Evolutionary conservation across 108 stramenopile genomes (phyloP).

Genomic region (Phaeodactylum tricornutum): DNA sequence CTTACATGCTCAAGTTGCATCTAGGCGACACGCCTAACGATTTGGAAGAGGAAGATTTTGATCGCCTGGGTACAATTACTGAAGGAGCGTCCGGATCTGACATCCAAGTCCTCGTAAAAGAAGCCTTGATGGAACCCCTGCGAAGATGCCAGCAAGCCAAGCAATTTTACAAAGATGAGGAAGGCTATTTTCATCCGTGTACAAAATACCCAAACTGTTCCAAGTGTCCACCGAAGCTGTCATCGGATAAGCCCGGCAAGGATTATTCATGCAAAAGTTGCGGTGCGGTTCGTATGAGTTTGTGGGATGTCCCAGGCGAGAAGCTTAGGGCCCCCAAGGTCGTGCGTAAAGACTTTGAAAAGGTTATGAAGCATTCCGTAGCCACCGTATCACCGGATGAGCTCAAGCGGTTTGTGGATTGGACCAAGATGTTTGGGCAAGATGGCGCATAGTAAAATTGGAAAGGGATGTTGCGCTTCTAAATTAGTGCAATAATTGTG

Average conservation of each 20-base stretch:
- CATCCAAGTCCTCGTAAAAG: constrained; percentile 91
- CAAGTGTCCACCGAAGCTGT: constrained; percentile 84
- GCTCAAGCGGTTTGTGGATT: constrained; percentile 84
- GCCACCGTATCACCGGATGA: constrained; percentile 87
- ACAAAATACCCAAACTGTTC: constrained; percentile 84
- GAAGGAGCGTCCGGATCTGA: constrained; percentile 91
- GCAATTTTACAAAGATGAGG: constrained; percentile 67
- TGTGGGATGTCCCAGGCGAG: constrained; percentile 89
- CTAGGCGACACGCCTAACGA: constrained; percentile 85
- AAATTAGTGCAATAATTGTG: too few relatives aligned
- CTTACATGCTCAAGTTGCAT: constrained; percentile 89
- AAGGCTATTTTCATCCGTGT: constrained; percentile 59
- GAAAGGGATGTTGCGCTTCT: too few relatives aligned
- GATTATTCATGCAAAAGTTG: constrained; percentile 80
- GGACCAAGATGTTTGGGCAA: constrained; percentile 97
- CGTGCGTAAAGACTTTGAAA: constrained; percentile 56
- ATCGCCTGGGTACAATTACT: constrained; percentile 63
- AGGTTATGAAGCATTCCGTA: constrained; percentile 64
- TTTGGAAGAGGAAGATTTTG: constrained; percentile 76
- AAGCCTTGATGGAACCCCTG: constrained; percentile 97
- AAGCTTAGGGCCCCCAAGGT: constrained; percentile 76
- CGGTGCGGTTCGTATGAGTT: constrained; percentile 78
- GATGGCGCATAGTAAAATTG: constrained; percentile 89
- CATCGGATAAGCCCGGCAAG: constrained; percentile 43
- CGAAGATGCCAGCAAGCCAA: constrained; percentile 91